These are phyloP conservation scores for Diddensiella caesifluorescens DNA, from an alignment of 805 yeast species.

Conservation along the genomic window DNA sequence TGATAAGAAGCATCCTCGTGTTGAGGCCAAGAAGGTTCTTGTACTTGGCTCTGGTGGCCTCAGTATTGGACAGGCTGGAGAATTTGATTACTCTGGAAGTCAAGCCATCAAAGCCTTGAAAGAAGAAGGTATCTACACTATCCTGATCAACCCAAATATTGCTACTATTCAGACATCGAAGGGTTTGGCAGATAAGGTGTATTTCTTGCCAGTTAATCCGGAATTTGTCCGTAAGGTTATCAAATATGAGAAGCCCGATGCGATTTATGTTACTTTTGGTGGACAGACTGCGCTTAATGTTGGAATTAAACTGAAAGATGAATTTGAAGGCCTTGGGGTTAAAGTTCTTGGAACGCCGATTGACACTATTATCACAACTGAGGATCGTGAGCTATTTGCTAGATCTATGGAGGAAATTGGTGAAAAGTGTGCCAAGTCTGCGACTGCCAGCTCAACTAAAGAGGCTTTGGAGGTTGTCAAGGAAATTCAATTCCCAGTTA, in stretches of 20 bases:
- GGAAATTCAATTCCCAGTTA: conserved; percentile 88
- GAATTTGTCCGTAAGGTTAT: conserved; percentile 96
- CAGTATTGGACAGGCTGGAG: conserved; percentile 99
- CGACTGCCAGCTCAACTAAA: conserved; percentile 70
- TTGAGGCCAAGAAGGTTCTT: conserved; percentile 81
- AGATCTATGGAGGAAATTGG: conserved; percentile 89
- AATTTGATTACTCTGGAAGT: conserved; percentile 97
- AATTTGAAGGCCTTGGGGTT: conserved; percentile 86
- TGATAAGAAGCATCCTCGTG: conserved; percentile 68
- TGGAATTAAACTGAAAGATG: conserved; percentile 93
- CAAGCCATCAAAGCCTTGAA: conserved; percentile 98
- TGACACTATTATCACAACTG: conserved; percentile 94
- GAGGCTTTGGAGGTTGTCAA: conserved; percentile 84
- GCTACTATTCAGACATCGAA: conserved; percentile 98
- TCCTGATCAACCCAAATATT: conserved; percentile 93
- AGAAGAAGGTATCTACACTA: conserved; percentile 96
- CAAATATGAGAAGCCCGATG: conserved; percentile 92
- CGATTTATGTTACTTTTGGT: conserved; percentile 95
- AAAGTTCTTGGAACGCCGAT: conserved; percentile 95
- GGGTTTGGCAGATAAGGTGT: conserved; percentile 96
- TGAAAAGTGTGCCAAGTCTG: conserved; percentile 93
- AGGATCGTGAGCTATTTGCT: conserved; percentile 95
- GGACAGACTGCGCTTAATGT: conserved; percentile 98
- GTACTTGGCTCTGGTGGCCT: conserved; percentile 98
- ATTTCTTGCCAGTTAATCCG: conserved; percentile 95